phyloP scores from a whole-genome alignment of 2,329 filamentous ascomycete genomes.

The Stemphylium beticola region DNA sequence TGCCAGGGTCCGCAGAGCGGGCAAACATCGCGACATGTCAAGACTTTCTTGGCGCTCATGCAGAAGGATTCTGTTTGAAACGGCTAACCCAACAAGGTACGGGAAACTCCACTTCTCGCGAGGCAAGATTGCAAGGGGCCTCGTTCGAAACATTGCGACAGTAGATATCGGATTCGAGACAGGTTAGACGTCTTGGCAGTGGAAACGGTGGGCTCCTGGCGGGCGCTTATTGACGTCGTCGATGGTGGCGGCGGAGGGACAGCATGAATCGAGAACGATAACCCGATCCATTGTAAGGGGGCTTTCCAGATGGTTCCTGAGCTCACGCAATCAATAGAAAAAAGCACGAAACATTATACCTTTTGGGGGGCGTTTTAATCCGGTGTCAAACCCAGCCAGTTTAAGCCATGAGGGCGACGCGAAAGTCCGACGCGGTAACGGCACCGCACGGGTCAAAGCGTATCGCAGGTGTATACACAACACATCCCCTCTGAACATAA shows the following conservation, averaged over 20 bases:
- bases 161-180: too few species aligned
- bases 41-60: slow-evolving; percentile 8
- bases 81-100: slow-evolving; percentile 14
- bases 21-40: slow-evolving; percentile 7
- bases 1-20: slow-evolving; percentile 8
- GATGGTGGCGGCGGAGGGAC: background rate
- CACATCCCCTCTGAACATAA: background rate
- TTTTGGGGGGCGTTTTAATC: too few species aligned
- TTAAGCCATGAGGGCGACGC: too few species aligned
- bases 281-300: background rate
- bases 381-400: too few species aligned
- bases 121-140: slow-evolving; percentile 16
- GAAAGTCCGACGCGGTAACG: too few species aligned
- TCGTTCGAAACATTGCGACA: slow-evolving; percentile 19
- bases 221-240: too few species aligned
- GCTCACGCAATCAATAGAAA: background rate
- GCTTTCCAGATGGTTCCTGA: background rate
- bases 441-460: too few species aligned
- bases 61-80: slow-evolving; percentile 25
- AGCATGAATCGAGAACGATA: background rate
- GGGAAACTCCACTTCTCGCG: slow-evolving; percentile 20
- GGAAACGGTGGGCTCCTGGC: background rate
- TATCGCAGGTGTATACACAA: too few species aligned
- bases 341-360: background rate
- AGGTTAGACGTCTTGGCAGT: background rate